Evolutionary conservation across 495 filamentous ascomycete species (phyloP).

Genomic region (Xylona heveae): DNA sequence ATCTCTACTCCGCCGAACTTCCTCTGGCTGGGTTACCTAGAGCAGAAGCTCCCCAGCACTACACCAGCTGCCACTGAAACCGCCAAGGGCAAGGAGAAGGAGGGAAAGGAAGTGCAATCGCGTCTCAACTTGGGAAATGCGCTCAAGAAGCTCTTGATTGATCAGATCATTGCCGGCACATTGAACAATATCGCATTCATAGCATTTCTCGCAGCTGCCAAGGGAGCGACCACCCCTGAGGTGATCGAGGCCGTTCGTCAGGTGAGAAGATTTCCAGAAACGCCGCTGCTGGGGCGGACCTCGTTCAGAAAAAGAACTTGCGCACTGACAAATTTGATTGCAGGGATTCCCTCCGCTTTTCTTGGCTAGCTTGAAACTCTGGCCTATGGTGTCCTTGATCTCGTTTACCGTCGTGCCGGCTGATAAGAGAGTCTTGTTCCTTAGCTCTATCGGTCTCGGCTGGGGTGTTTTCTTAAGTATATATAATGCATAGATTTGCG

Average conservation of each 20-base stretch:
- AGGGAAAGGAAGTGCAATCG: constrained; percentile 21
- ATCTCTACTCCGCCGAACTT: constrained; percentile 72
- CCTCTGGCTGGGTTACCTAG: constrained; percentile 52
- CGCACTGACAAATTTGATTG: not conserved
- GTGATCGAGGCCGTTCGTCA: constrained; percentile 16
- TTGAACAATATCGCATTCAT: constrained; percentile 66
- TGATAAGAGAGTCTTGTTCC: constrained; percentile 53
- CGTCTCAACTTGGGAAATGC: constrained; percentile 50
- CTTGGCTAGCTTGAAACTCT: constrained; percentile 55
- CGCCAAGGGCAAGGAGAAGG: constrained; percentile 6
- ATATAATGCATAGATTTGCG: no score
- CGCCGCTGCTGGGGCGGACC: not conserved
- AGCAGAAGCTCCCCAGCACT: constrained; percentile 28
- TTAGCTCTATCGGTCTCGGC: constrained; percentile 53
- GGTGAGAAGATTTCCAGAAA: constrained; percentile 11
- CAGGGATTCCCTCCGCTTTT: constrained; percentile 51
- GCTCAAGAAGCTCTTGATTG: constrained; percentile 55
- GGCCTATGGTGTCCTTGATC: constrained; percentile 60
- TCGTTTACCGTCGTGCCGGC: constrained; percentile 68
- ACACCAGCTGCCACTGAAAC: constrained; percentile 7
- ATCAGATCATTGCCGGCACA: constrained; percentile 57
- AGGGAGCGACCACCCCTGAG: constrained; percentile 15
- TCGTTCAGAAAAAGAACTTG: not conserved
- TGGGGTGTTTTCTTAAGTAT: constrained; percentile 85
- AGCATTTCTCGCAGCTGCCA: constrained; percentile 30